Evolutionary conservation across 164 flowering plant species (phyloP), one percentile per base, ranked within the genome.

Genomic region (Kalanchoe fedtschenkoi): DNA sequence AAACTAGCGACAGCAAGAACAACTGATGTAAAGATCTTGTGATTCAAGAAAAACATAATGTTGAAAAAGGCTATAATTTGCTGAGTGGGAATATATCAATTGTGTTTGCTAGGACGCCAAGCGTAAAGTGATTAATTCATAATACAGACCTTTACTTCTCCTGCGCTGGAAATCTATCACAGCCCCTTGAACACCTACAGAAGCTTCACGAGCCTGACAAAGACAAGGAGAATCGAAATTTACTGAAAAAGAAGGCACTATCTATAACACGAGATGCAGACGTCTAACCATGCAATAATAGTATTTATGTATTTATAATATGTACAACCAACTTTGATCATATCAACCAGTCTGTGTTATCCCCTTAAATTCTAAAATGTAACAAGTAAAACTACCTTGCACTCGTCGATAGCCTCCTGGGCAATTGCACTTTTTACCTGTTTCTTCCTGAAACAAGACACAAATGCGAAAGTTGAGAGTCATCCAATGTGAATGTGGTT

Each of bases 401-500:
- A 89, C 61, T 95, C 99, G 68, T 95, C 96, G 68, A 95, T 89
- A 34, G 90, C 88, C 72, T 86, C 95, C 74, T 91, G 97, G 60
- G 97, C 99, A 80, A 91, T 91, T 42, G 84, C 72, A 70, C 91
- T 95, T 75, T 86, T 96, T 0, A 77, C 71, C 62, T 89, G 96
- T 75, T 81, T 91, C 70, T 95, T 97, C 99, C 99, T 95, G 68
- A 56, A 58, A 72, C 33, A 58, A 68, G 32, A 72, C 21, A 54
- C 17, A 9, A 66, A 61, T 29, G 5, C 28, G 38, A 21, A 32
- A 30, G 21, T 5, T n/a, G 11, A 9, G 9, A 47, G n/a, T n/a
- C 22, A 21, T 11, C 32, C 17, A 26, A 10, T 6, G 51, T n/a
- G 51, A n/a, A 2, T 6, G 8, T 17, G 26, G 21, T 4, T 37